These are phyloP conservation scores for Eutrema heterophyllum DNA, from an alignment of 345 rosid genomes.

Conservation along the genomic window DNA sequence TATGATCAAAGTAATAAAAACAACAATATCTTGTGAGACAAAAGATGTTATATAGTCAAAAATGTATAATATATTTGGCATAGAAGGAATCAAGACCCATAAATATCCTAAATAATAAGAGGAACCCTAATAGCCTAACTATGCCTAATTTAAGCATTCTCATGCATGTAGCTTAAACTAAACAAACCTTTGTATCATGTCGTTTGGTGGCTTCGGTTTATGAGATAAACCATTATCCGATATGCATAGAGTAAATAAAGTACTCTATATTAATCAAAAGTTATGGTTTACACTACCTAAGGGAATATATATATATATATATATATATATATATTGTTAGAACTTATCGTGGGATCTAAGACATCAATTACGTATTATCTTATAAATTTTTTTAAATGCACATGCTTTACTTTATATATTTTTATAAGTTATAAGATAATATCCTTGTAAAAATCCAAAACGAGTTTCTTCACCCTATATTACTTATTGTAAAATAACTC, in stretches of 20 bases:
- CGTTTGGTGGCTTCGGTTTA: slow-evolving; percentile 12
- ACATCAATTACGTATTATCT: slow-evolving; percentile 2
- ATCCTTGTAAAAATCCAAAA: neutral
- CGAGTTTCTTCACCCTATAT: neutral
- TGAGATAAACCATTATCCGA: slow-evolving; percentile 19
- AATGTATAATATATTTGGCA: slow-evolving; percentile 20
- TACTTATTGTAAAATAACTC: neutral
- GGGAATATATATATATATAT: neutral
- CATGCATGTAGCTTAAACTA: slow-evolving; percentile 19
- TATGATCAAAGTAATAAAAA: slow-evolving; percentile 2
- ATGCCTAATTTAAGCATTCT: neutral
- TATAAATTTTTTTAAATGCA: neutral
- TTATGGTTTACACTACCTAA: neutral
- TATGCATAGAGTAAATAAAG: slow-evolving; percentile 9
- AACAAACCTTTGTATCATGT: slow-evolving; percentile 12
- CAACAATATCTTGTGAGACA: slow-evolving; percentile 17
- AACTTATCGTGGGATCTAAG: slow-evolving; percentile 7
- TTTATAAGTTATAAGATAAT: neutral
- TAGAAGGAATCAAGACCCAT: slow-evolving; percentile 11
- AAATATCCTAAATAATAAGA: slow-evolving; percentile 28
- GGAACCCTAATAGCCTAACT: neutral
- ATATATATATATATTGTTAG: neutral
- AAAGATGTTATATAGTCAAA: slow-evolving; percentile 16
- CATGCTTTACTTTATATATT: neutral
- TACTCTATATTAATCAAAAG: neutral